Evolutionary conservation across 1,284 basidiomycete species (phyloP).

Genomic region (Moesziomyces antarcticus): DNA sequence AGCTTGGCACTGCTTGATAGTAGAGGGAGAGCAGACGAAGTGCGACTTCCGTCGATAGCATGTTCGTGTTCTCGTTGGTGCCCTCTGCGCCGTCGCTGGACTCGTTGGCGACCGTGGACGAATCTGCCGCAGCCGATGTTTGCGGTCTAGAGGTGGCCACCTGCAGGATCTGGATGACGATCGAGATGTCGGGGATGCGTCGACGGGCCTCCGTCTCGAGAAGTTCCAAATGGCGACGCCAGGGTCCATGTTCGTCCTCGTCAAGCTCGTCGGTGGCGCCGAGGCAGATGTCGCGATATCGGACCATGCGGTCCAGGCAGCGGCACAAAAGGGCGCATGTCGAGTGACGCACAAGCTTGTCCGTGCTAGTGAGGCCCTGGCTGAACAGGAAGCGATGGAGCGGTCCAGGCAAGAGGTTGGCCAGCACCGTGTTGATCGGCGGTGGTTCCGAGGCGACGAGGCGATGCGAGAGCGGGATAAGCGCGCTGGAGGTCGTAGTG

Average conservation of each 20-base stretch:
- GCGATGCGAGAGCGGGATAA: slow-evolving; percentile 63
- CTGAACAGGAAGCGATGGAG: slow-evolving; percentile 73
- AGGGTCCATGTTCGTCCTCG: slow-evolving; percentile 71
- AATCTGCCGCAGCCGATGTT: slow-evolving; percentile 3
- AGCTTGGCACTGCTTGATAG: slow-evolving; percentile 78
- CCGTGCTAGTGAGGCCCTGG: slow-evolving; percentile 74
- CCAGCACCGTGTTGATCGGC: slow-evolving; percentile 75
- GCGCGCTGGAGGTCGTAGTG: slow-evolving; percentile 46
- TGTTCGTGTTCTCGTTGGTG: slow-evolving; percentile 63
- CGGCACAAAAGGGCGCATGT: slow-evolving; percentile 76
- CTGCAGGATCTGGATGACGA: slow-evolving; percentile 67
- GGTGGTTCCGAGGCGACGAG: slow-evolving; percentile 75
- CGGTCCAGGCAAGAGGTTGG: slow-evolving; percentile 46
- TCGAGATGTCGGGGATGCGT: slow-evolving; percentile 63
- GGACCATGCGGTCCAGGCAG: slow-evolving; percentile 46
- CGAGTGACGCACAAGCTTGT: slow-evolving; percentile 81
- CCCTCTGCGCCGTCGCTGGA: slow-evolving; percentile 17
- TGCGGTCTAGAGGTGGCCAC: slow-evolving; percentile 42
- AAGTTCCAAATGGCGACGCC: slow-evolving; percentile 25
- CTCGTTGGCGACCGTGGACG: neutral
- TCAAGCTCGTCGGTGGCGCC: slow-evolving; percentile 73
- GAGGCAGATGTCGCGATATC: slow-evolving; percentile 31
- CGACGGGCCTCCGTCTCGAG: slow-evolving; percentile 52
- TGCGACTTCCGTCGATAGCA: slow-evolving; percentile 80
- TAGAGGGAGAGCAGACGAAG: slow-evolving; percentile 86